Conservation (phyloP, 306 rosid genomes). For the Cucurbita argyrosperma region DNA sequence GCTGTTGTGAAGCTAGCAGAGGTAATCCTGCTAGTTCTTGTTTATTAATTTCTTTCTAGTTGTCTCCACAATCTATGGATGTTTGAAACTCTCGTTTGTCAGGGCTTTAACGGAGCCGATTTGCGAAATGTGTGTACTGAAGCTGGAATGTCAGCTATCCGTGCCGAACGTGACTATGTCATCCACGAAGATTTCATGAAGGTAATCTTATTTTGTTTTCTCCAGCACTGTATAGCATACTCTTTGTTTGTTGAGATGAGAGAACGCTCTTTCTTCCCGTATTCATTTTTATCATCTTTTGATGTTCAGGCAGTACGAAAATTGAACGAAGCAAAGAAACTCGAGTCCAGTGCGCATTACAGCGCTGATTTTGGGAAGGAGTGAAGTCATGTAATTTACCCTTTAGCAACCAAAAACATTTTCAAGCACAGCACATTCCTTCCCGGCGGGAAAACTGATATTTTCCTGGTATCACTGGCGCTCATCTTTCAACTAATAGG, state of each 20-base stretch:
- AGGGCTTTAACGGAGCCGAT: conserved; percentile 98
- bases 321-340: conserved; percentile 66
- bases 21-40: conserved; percentile 22
- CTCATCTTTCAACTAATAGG: background rate
- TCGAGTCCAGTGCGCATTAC: conserved; percentile 78
- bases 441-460: background rate
- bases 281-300: background rate
- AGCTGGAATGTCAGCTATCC: conserved; percentile 97
- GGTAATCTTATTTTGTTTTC: conserved; percentile 16
- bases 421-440: background rate
- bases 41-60: background rate
- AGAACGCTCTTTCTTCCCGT: background rate
- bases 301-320: conserved; percentile 59
- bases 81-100: background rate
- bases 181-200: conserved; percentile 98
- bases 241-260: background rate
- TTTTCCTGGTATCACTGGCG: background rate
- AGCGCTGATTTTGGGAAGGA: conserved; percentile 83
- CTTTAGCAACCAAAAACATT: background rate
- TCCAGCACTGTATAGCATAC: background rate
- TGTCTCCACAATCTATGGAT: background rate
- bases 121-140: conserved; percentile 92
- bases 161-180: conserved; percentile 94
- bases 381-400: conserved; percentile 1
- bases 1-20: conserved; percentile 97